Conservation (phyloP, 2,329 filamentous ascomycete genomes). For the Colletotrichum noveboracense region DNA sequence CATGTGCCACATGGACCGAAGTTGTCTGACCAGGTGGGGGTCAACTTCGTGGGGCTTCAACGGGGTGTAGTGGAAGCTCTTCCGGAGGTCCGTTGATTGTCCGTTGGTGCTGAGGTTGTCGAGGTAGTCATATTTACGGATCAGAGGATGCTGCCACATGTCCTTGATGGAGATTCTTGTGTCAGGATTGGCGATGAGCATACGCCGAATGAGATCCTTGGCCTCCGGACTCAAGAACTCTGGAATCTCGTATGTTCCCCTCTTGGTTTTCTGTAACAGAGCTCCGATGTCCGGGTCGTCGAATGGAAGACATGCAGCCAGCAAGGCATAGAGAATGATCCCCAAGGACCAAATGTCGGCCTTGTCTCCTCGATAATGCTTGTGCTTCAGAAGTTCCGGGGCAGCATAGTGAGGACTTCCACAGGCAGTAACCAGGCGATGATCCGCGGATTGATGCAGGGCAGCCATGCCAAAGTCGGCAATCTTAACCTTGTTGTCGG, state of each 20-base stretch:
- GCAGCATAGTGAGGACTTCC: conserved; percentile 97
- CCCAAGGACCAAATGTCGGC: conserved; percentile 96
- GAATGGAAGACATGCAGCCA: conserved; percentile 86
- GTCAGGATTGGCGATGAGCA: conserved; percentile 80
- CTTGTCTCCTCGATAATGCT: conserved; percentile 80
- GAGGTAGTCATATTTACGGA: conserved; percentile 81
- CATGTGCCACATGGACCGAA: conserved; percentile 91
- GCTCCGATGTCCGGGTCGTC: conserved; percentile 67
- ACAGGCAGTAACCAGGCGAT: conserved; percentile 86
- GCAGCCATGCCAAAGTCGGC: conserved; percentile 99
- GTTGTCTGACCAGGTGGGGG: conserved; percentile 79
- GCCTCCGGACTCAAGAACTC: conserved; percentile 70
- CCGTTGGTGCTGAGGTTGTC: conserved; percentile 67
- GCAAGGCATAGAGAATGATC: conserved; percentile 86
- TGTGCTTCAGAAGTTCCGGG: conserved; percentile 83
- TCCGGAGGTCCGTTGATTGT: conserved; percentile 61
- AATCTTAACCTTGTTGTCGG: conserved; percentile 81
- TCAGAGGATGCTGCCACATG: conserved; percentile 87
- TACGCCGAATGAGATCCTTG: conserved; percentile 77
- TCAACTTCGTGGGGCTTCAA: conserved; percentile 74
- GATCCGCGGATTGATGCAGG: conserved; percentile 78
- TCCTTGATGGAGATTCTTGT: conserved; percentile 79
- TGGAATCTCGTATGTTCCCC: conserved; percentile 67
- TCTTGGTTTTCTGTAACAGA: conserved; percentile 67
- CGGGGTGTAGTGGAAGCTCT: conserved; percentile 66